Conservation (phyloP, 768 basidiomycete species). For the Tricholoma sp. region DNA sequence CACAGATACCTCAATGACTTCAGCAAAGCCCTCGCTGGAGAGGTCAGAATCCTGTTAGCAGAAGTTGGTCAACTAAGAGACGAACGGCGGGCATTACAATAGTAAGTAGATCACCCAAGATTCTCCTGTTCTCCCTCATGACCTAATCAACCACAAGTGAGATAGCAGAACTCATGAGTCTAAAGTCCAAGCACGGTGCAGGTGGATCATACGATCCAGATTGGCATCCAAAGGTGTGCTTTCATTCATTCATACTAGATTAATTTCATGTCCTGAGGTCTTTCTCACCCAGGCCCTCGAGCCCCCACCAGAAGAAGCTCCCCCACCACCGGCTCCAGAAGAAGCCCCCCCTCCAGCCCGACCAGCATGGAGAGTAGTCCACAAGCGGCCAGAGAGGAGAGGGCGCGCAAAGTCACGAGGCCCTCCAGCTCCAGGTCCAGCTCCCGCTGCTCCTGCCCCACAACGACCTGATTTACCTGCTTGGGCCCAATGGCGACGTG, state of each 20-base stretch:
- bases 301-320: slow-evolving; percentile 22
- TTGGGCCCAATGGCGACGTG: slow-evolving; percentile 86
- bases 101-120: slow-evolving; percentile 41
- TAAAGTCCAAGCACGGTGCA: slow-evolving; percentile 77
- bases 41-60: slow-evolving; percentile 71
- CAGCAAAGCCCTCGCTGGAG: slow-evolving; percentile 73
- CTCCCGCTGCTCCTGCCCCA: slow-evolving; percentile 39
- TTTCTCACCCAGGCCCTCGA: slow-evolving; percentile 22
- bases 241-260: slow-evolving; percentile 3
- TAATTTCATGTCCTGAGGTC: not conserved
- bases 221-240: slow-evolving; percentile 60
- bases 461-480: slow-evolving; percentile 58
- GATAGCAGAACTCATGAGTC: slow-evolving; percentile 78
- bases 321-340: slow-evolving; percentile 38
- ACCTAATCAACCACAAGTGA: slow-evolving; percentile 43
- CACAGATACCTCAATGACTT: slow-evolving; percentile 73
- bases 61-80: slow-evolving; percentile 82
- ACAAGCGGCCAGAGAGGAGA: slow-evolving; percentile 56
- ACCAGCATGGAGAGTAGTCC: slow-evolving; percentile 72
- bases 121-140: not conserved
- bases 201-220: slow-evolving; percentile 75
- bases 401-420: slow-evolving; percentile 39
- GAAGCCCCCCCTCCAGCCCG: slow-evolving; percentile 48
- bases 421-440: slow-evolving; percentile 31
- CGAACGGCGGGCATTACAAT: slow-evolving; percentile 69